Conservation (phyloP, 2,329 filamentous ascomycete genomes). For the Cladorrhinum sp. region DNA sequence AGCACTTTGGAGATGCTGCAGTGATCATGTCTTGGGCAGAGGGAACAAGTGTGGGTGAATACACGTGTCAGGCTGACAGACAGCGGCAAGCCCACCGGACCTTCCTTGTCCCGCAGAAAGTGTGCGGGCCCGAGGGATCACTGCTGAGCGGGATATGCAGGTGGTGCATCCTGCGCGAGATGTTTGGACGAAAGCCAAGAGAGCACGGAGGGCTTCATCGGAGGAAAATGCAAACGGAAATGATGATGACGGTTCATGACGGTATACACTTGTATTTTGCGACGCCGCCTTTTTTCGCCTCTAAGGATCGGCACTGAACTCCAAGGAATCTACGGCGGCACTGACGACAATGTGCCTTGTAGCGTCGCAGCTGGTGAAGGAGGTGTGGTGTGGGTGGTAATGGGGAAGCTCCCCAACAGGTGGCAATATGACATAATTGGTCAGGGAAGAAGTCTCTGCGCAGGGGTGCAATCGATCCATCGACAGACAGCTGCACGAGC, state of each 20-base stretch:
- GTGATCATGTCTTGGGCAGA: not conserved
- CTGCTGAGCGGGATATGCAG: not conserved
- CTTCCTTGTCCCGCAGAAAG: slow-evolving; percentile 9
- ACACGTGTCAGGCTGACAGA: slow-evolving; percentile 29
- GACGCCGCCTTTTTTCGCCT: not conserved
- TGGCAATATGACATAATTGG: slow-evolving; percentile 12
- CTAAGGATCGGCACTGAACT: not conserved
- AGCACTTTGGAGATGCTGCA: not conserved
- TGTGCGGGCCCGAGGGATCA: not conserved
- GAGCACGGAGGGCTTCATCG: not conserved
- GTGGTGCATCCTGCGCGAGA: not conserved
- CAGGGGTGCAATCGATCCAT: slow-evolving; percentile 2
- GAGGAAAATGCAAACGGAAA: not conserved
- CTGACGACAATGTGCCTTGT: not conserved
- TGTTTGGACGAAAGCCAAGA: not conserved
- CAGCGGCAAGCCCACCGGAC: slow-evolving; percentile 4
- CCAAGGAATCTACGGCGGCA: not conserved
- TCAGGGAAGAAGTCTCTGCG: not conserved
- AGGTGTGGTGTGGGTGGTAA: slow-evolving; percentile 1
- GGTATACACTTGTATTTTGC: not conserved
- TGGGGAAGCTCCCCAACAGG: not conserved
- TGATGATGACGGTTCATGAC: not conserved
- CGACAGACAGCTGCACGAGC: slow-evolving; percentile 3
- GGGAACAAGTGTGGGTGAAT: not conserved
- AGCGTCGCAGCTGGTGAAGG: not conserved